Conservation (phyloP, 1,284 basidiomycete species). For the Chondrostereum purpureum region DNA sequence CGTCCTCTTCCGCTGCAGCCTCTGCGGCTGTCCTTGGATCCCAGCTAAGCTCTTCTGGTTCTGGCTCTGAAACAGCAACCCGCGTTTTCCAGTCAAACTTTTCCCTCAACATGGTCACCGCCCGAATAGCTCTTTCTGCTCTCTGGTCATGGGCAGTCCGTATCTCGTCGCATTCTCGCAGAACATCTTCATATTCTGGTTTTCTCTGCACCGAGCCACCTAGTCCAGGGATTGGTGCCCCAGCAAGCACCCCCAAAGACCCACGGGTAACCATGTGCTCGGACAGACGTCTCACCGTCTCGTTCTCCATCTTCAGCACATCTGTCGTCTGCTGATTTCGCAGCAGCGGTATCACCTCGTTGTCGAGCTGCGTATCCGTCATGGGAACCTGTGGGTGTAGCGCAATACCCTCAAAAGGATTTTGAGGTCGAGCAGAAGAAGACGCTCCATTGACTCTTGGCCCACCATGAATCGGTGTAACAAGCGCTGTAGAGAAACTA, state of each 20-base stretch:
- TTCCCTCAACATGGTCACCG: constrained; percentile 66
- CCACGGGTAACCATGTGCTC: constrained; percentile 60
- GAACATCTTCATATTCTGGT: constrained; percentile 52
- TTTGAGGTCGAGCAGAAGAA: constrained; percentile 18
- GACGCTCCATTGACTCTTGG: constrained; percentile 6
- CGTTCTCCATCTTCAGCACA: constrained; percentile 60
- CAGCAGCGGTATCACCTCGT: constrained; percentile 62
- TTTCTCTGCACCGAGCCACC: constrained; percentile 19
- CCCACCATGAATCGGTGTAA: constrained; percentile 8
- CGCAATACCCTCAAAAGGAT: constrained; percentile 55
- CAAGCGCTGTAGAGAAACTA: constrained; percentile 56
- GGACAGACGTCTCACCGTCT: constrained; percentile 58
- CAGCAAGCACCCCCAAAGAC: constrained; percentile 43
- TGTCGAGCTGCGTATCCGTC: constrained; percentile 61
- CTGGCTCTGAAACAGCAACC: constrained; percentile 64
- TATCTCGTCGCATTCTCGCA: constrained; percentile 60
- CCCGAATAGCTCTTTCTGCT: constrained; percentile 63
- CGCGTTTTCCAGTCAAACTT: constrained; percentile 74
- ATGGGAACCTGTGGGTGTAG: constrained; percentile 55
- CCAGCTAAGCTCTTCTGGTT: constrained; percentile 69
- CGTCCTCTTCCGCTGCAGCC: constrained; percentile 11
- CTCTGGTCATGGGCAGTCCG: constrained; percentile 61
- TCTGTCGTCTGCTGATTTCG: constrained; percentile 72
- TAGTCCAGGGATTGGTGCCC: constrained; percentile 20
- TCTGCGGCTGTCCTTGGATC: constrained; percentile 38